A percentile compares a stretch with the other conserved stretches of the same genome.
These are phyloP conservation scores for Spathaspora gorwiae DNA, from an alignment of 805 yeast genomes.

Conservation along the genomic window DNA sequence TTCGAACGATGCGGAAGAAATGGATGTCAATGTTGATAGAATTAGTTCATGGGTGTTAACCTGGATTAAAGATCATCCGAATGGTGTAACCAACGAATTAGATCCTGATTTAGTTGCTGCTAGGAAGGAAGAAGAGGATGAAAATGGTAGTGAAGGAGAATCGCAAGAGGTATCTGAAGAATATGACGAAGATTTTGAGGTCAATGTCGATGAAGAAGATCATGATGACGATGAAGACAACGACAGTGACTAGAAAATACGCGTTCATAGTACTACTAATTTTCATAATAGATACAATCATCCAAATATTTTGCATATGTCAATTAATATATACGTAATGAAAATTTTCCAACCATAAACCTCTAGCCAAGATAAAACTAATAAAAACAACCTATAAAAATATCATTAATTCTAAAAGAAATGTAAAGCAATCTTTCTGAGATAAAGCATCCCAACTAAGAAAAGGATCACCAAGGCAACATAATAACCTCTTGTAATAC, in stretches of 20 bases:
- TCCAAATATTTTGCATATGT: too few species aligned
- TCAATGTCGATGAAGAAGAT: conserved; percentile 9
- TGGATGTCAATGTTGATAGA: conserved; percentile 80
- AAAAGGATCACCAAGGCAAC: conserved; percentile 28
- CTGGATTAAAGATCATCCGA: conserved; percentile 59
- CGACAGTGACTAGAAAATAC: too few species aligned
- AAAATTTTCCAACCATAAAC: too few species aligned
- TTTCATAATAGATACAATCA: too few species aligned
- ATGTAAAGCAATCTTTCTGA: conserved; percentile 26
- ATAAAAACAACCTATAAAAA: not conserved
- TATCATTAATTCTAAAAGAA: conserved; percentile 1
- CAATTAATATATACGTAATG: too few species aligned
- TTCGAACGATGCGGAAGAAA: conserved; percentile 68
- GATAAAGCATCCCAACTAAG: conserved; percentile 27
- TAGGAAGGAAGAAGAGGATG: conserved; percentile 10
- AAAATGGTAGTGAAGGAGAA: conserved; percentile 10
- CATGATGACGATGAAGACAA: conserved; percentile 7
- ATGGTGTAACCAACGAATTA: conserved; percentile 30
- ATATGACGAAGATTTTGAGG: conserved; percentile 10
- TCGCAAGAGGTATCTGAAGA: conserved; percentile 7
- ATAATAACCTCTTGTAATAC: conserved; percentile 50
- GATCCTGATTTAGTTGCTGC: conserved; percentile 13
- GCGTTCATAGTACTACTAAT: too few species aligned
- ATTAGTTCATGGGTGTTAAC: conserved; percentile 66
- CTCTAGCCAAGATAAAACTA: not conserved